phyloP scores from a whole-genome alignment of 2,329 filamentous ascomycete genomes.

The Cytospora schulzeri region DNA sequence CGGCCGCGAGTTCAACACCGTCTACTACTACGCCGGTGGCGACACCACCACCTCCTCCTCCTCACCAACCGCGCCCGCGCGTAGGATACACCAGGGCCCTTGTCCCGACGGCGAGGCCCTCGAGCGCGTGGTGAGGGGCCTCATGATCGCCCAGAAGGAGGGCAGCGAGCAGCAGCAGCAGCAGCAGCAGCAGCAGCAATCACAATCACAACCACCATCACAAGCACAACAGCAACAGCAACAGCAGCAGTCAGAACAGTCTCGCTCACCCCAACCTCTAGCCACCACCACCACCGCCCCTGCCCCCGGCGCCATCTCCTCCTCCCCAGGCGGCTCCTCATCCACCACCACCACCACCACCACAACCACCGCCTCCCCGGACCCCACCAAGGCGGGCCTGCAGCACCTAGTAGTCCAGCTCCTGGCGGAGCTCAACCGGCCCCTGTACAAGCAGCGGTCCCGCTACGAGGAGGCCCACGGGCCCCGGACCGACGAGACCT shows the following conservation, averaged over 20 bases:
- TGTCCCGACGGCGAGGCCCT: constrained; percentile 26
- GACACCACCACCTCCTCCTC: no score
- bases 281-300: no score
- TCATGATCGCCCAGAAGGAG: constrained; percentile 23
- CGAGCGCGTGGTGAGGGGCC: constrained; percentile 25
- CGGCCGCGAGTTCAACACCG: constrained; percentile 26
- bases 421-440: constrained; percentile 22
- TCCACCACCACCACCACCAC: background rate
- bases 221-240: no score
- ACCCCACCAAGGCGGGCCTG: constrained; percentile 10
- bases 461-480: constrained; percentile 24
- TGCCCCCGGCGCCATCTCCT: background rate
- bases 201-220: no score
- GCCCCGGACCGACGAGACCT: constrained; percentile 22
- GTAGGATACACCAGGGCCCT: constrained; percentile 14
- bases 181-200: no score
- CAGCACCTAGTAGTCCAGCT: constrained; percentile 20
- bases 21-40: no score
- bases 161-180: constrained; percentile 9
- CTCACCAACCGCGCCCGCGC: background rate
- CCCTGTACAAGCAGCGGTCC: constrained; percentile 10
- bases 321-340: background rate
- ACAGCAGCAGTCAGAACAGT: background rate
- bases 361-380: constrained; percentile 7
- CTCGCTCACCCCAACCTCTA: constrained; percentile 5